A percentile compares a stretch with the other conserved stretches of the same genome.
Evolutionary conservation across 768 basidiomycete genomes (phyloP).

Genomic region (Tremella yokohamensis): DNA sequence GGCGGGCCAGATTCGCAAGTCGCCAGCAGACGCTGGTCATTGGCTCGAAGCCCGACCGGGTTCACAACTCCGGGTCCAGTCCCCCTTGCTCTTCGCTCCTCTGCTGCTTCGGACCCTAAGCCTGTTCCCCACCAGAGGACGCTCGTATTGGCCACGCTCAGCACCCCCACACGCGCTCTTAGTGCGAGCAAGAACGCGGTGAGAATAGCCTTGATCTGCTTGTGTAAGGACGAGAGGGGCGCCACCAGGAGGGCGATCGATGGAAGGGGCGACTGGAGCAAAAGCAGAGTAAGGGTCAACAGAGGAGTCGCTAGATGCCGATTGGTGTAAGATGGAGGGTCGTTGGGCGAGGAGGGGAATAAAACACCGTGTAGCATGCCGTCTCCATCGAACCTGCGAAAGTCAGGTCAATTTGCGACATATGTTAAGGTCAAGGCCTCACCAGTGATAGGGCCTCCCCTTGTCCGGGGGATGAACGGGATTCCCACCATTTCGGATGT

Average conservation of each 20-base stretch:
- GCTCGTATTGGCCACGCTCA: conserved; percentile 52
- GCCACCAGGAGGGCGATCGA: conserved; percentile 51
- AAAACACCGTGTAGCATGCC: conserved; percentile 53
- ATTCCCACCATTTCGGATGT: conserved; percentile 53
- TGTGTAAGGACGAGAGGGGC: conserved; percentile 48
- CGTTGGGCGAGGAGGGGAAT: conserved; percentile 29
- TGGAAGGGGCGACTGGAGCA: conserved; percentile 38
- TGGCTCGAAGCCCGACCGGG: background rate
- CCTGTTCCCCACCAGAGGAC: conserved; percentile 50
- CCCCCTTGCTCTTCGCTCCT: conserved; percentile 1
- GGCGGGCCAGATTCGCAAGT: conserved; percentile 53
- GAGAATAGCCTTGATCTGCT: conserved; percentile 46
- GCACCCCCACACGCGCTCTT: conserved; percentile 41
- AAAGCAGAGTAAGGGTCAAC: conserved; percentile 36
- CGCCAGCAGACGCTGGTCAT: conserved; percentile 42
- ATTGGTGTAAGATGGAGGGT: conserved; percentile 47
- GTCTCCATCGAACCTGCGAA: conserved; percentile 53
- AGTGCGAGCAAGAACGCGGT: conserved; percentile 47
- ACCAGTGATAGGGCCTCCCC: conserved; percentile 49
- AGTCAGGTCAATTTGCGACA: background rate
- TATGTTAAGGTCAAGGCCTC: conserved; percentile 4
- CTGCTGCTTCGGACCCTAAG: conserved; percentile 34
- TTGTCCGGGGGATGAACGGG: conserved; percentile 47
- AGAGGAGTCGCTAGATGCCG: conserved; percentile 43
- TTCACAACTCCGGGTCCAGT: background rate